Percentiles rank a stretch among this genome's conserved stretches.
phyloP scores from a whole-genome alignment of 352 stramenopile genomes.

The Phytophthora melonis region DNA sequence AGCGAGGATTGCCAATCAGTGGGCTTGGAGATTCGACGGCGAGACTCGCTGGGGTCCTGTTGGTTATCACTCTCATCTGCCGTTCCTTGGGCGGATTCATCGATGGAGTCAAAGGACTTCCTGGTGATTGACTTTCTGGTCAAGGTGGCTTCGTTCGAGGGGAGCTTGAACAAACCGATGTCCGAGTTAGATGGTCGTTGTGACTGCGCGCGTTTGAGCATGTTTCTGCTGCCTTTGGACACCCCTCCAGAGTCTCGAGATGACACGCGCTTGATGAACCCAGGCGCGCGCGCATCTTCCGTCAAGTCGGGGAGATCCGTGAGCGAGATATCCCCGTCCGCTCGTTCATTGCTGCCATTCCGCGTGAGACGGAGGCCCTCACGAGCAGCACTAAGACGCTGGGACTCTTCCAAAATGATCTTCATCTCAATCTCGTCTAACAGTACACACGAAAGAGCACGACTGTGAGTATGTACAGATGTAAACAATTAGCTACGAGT shows the following conservation, averaged over 20 bases:
- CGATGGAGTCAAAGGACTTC: neutral
- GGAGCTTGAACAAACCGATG: conserved; percentile 11
- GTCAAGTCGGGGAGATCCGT: conserved; percentile 65
- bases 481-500: too few species aligned
- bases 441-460: too few species aligned
- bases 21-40: conserved; percentile 19
- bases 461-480: too few species aligned
- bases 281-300: conserved; percentile 15
- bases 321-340: conserved; percentile 65
- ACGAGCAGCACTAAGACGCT: conserved; percentile 53
- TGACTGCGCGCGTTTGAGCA: conserved; percentile 52
- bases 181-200: conserved; percentile 33
- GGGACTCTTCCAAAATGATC: conserved; percentile 76
- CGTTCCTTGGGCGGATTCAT: conserved; percentile 14
- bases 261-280: conserved; percentile 49
- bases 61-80: conserved; percentile 23
- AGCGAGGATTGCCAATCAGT: conserved; percentile 66
- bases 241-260: conserved; percentile 42
- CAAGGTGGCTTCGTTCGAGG: conserved; percentile 11
- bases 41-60: conserved; percentile 15
- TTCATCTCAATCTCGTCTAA: conserved; percentile 86
- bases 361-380: conserved; percentile 27
- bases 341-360: conserved; percentile 9
- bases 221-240: conserved; percentile 25
- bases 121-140: conserved; percentile 10